Conservation (phyloP, 441 rosid genomes). For the Omphalea diandra region DNA sequence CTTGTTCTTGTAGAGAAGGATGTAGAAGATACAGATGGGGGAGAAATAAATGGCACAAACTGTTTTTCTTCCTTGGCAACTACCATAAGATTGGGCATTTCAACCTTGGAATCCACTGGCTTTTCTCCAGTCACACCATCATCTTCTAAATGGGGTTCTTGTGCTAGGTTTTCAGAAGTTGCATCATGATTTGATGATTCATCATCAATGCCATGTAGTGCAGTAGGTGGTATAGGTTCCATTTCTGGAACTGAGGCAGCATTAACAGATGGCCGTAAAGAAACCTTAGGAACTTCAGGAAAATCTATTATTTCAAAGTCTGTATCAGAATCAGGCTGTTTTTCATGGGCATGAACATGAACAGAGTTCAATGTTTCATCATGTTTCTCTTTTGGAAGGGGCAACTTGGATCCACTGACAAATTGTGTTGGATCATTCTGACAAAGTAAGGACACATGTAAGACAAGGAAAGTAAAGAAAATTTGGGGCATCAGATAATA, state of each 20-base stretch:
- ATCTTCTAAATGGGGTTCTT: constrained; percentile 34
- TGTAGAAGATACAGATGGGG: constrained; percentile 41
- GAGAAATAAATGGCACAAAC: constrained; percentile 60
- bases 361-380: constrained; percentile 40
- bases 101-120: constrained; percentile 28
- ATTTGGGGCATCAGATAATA: neutral
- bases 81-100: constrained; percentile 22
- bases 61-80: constrained; percentile 50
- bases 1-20: constrained; percentile 35
- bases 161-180: constrained; percentile 30
- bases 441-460: constrained; percentile 20
- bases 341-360: constrained; percentile 33
- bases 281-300: constrained; percentile 72
- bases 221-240: constrained; percentile 24
- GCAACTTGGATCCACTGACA: constrained; percentile 71
- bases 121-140: constrained; percentile 32
- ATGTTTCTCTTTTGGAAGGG: constrained; percentile 73
- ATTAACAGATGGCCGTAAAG: constrained; percentile 38
- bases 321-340: constrained; percentile 56
- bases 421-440: constrained; percentile 83
- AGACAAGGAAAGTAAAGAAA: constrained; percentile 24
- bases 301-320: constrained; percentile 58
- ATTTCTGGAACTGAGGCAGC: constrained; percentile 41
- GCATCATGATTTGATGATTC: constrained; percentile 37
- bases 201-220: constrained; percentile 28